Evolutionary conservation across 2,329 filamentous ascomycete species (phyloP).

Genomic region (Paecilomyces sp.): DNA sequence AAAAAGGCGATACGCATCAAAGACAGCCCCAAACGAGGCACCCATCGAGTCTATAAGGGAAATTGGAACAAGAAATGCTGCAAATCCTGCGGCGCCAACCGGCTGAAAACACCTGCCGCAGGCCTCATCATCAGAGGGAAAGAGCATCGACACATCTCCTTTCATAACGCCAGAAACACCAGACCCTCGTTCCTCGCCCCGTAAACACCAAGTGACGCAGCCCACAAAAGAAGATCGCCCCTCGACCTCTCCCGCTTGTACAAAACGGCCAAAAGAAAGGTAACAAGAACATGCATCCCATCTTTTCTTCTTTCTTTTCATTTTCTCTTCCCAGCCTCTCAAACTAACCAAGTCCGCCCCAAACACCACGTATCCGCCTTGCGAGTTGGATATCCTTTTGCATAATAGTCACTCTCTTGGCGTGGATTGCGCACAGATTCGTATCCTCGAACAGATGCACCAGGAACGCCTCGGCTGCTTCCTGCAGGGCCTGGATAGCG

Average conservation of each 20-base stretch:
- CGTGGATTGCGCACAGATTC: slow-evolving; percentile 93
- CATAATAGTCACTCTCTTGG: slow-evolving; percentile 94
- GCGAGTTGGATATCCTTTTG: slow-evolving; percentile 97
- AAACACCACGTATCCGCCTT: slow-evolving; percentile 67
- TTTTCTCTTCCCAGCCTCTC: neutral
- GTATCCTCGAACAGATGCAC: slow-evolving; percentile 95
- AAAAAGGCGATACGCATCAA: neutral
- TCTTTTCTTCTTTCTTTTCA: neutral
- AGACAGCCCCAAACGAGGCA: neutral
- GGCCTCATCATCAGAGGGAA: neutral
- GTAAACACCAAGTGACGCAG: neutral
- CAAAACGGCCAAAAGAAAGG: neutral
- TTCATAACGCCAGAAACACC: neutral
- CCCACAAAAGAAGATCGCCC: neutral
- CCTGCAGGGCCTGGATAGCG: slow-evolving; percentile 86
- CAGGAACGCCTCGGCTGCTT: slow-evolving; percentile 92
- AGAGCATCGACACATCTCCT: neutral
- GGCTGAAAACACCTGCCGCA: neutral
- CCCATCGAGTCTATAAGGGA: neutral
- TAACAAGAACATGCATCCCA: neutral
- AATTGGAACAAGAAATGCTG: neutral
- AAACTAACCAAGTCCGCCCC: slow-evolving; percentile 58
- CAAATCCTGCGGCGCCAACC: neutral
- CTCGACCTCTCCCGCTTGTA: neutral
- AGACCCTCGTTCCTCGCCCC: neutral